phyloP scores from a whole-genome alignment of 2,329 filamentous ascomycete genomes.

The Akanthomyces uredinophilus region DNA sequence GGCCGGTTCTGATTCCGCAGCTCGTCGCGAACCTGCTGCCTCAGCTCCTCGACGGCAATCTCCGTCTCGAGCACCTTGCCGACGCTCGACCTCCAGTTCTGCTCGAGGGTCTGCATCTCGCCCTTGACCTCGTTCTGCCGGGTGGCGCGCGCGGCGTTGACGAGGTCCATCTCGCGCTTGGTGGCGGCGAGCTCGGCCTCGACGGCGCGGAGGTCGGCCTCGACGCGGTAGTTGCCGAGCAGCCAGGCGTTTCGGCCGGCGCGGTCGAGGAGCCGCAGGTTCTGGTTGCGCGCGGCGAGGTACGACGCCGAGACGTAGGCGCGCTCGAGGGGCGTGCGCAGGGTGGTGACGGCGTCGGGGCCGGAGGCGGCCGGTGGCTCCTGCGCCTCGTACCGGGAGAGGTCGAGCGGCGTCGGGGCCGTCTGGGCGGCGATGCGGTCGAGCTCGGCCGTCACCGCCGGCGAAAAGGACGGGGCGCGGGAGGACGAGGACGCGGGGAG shows the following conservation, averaged over 20 bases:
- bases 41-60: constrained; percentile 70
- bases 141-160: constrained; percentile 64
- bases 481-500: constrained; percentile 20
- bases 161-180: constrained; percentile 64
- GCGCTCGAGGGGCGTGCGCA: constrained; percentile 59
- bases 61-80: constrained; percentile 80
- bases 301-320: constrained; percentile 49
- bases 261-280: constrained; percentile 69
- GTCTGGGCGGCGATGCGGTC: constrained; percentile 49
- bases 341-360: constrained; percentile 28
- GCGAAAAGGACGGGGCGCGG: constrained; percentile 57
- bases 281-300: constrained; percentile 44
- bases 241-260: constrained; percentile 92
- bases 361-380: constrained; percentile 42
- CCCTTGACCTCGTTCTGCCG: constrained; percentile 66
- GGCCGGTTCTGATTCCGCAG: constrained; percentile 34
- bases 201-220: constrained; percentile 57
- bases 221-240: constrained; percentile 73
- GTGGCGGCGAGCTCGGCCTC: constrained; percentile 70
- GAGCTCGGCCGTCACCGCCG: constrained; percentile 63
- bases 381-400: constrained; percentile 76
- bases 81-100: constrained; percentile 74
- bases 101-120: constrained; percentile 70
- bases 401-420: constrained; percentile 57
- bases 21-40: constrained; percentile 60